Conservation (phyloP, 1,284 basidiomycete genomes). For the Lentinus polychrous region DNA sequence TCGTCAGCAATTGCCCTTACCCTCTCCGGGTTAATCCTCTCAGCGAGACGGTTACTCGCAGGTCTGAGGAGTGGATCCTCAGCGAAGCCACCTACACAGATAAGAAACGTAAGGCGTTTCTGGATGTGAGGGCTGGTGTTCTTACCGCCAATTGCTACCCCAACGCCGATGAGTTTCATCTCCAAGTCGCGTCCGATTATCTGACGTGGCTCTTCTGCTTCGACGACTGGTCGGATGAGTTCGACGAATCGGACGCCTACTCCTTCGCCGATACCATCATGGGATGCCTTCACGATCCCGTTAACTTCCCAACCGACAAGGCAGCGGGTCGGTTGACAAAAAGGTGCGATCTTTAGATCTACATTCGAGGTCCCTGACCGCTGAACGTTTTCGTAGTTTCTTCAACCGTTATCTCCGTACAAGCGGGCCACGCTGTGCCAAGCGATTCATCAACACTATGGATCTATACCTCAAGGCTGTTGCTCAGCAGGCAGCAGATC, state of each 20-base stretch:
- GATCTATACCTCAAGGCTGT: conserved; percentile 33
- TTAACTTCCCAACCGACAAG: conserved; percentile 7
- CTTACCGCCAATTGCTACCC: conserved; percentile 63
- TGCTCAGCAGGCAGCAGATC: conserved; percentile 27
- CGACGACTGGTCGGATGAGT: conserved; percentile 33
- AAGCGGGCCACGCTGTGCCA: conserved; percentile 18
- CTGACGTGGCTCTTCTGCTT: conserved; percentile 33
- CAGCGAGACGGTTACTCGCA: conserved; percentile 46
- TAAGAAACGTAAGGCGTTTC: conserved; percentile 43
- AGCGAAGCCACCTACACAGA: conserved; percentile 42
- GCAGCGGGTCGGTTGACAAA: conserved; percentile 42
- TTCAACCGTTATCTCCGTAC: conserved; percentile 2
- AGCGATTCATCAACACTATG: conserved; percentile 31
- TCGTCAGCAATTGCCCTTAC: conserved; percentile 54
- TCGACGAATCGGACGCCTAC: conserved; percentile 25
- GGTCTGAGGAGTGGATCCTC: conserved; percentile 52
- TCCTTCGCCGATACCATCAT: conserved; percentile 29
- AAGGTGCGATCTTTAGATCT: conserved; percentile 34
- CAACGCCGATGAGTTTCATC: conserved; percentile 40
- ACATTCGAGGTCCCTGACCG: background rate
- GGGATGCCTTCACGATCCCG: conserved; percentile 31
- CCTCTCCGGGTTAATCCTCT: conserved; percentile 43
- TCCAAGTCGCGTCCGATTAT: conserved; percentile 48
- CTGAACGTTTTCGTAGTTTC: background rate
- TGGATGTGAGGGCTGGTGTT: conserved; percentile 57